phyloP scores from a whole-genome alignment of 345 rosid species.

The Geranium rotundifolium region DNA sequence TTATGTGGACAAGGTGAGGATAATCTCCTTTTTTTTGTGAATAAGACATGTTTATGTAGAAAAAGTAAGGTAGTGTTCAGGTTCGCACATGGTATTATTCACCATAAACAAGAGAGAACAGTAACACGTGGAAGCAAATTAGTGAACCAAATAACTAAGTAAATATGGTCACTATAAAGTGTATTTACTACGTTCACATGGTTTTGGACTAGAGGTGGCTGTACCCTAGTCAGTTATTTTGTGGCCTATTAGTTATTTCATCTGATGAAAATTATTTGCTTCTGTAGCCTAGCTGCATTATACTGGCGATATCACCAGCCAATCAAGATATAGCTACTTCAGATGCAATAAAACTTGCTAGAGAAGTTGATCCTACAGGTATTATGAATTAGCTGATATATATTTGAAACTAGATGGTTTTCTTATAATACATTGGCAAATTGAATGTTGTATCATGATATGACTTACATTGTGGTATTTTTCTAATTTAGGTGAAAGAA shows the following conservation, averaged over 20 bases:
- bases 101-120: too few species aligned
- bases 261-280: slow-evolving; percentile 11
- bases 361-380: slow-evolving; percentile 99
- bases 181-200: not conserved
- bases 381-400: slow-evolving; percentile 9
- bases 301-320: slow-evolving; percentile 97
- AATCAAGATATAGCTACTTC: slow-evolving; percentile 99
- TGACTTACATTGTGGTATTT: slow-evolving; percentile 1
- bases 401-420: slow-evolving; percentile 1
- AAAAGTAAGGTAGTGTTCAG: too few species aligned
- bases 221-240: not conserved
- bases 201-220: not conserved
- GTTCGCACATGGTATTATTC: too few species aligned
- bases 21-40: not conserved
- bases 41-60: too few species aligned
- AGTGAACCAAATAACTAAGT: too few species aligned
- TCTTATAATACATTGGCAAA: not conserved
- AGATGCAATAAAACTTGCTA: slow-evolving; percentile 96
- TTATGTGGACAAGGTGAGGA: slow-evolving; percentile 89
- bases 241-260: slow-evolving; percentile 2
- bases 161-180: not conserved
- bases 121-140: too few species aligned
- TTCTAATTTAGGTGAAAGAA: slow-evolving; percentile 71
- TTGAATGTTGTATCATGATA: not conserved
- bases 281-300: slow-evolving; percentile 91